phyloP scores from a whole-genome alignment of 441 rosid species.

The Codiaeum variegatum region DNA sequence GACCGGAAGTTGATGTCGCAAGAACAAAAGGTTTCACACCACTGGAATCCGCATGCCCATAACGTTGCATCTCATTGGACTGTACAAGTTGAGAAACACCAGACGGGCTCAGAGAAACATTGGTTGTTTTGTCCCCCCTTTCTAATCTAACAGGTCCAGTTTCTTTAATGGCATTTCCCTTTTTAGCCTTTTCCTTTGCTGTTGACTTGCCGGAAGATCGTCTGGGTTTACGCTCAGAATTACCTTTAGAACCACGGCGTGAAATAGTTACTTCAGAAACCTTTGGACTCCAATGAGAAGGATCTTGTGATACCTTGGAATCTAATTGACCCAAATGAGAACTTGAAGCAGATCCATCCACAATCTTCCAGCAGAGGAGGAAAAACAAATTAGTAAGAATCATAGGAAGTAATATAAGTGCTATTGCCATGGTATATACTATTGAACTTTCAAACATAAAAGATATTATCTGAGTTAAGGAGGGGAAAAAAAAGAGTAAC shows the following conservation, averaged over 20 bases:
- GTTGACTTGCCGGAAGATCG: conserved; percentile 56
- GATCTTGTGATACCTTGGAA: conserved; percentile 37
- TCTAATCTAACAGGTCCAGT: conserved; percentile 42
- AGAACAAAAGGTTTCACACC: conserved; percentile 47
- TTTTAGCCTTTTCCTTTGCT: conserved; percentile 59
- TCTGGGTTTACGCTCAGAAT: conserved; percentile 73
- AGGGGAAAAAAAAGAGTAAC: too few relatives aligned
- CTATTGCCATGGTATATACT: not conserved
- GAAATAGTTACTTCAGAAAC: conserved; percentile 33
- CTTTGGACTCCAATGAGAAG: conserved; percentile 38
- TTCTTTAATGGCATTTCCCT: conserved; percentile 47
- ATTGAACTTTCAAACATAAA: not conserved
- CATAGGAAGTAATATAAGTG: not conserved
- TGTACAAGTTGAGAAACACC: conserved; percentile 46
- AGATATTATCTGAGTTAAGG: not conserved
- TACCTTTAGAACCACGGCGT: conserved; percentile 43
- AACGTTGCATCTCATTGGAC: conserved; percentile 54
- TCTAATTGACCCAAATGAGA: conserved; percentile 41
- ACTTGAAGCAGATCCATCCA: conserved; percentile 55
- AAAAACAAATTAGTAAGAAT: conserved; percentile 17
- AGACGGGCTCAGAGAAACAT: conserved; percentile 40
- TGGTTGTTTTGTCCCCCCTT: conserved; percentile 45
- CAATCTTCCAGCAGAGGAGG: conserved; percentile 39
- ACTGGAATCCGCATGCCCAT: conserved; percentile 43
- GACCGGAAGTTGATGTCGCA: conserved; percentile 44